Percentiles rank a stretch among this genome's conserved stretches.
Conservation (phyloP, 1,139 yeast genomes). For the Groenewaldozyma auringiensis region DNA sequence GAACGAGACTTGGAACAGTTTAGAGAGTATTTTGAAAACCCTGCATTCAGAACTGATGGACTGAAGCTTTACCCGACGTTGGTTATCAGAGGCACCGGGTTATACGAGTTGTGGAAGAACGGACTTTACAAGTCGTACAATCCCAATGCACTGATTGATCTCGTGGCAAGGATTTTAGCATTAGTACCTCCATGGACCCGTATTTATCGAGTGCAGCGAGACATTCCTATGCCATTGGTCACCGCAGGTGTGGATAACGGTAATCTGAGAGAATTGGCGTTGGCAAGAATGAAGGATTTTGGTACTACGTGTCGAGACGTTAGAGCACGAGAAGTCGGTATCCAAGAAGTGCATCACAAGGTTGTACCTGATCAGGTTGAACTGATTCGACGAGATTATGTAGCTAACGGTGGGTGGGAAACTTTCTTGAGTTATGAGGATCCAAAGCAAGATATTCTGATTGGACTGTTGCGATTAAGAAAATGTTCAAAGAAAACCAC, state of each 20-base stretch:
- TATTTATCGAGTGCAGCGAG: constrained; percentile 96
- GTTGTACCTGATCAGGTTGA: constrained; percentile 98
- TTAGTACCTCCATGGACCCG: constrained; percentile 99
- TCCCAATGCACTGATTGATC: constrained; percentile 87
- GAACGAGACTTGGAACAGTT: constrained; percentile 96
- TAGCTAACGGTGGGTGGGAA: constrained; percentile 99
- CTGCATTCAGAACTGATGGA: constrained; percentile 96
- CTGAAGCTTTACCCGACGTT: constrained; percentile 90
- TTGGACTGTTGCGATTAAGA: constrained; percentile 82
- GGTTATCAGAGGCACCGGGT: constrained; percentile 95
- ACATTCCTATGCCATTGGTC: constrained; percentile 98
- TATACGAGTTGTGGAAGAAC: constrained; percentile 94
- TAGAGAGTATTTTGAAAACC: constrained; percentile 92
- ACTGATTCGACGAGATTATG: constrained; percentile 87
- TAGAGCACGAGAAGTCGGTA: constrained; percentile 98
- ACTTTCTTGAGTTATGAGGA: constrained; percentile 94
- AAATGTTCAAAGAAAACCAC: constrained; percentile 86
- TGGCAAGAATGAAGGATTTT: constrained; percentile 96
- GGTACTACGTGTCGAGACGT: constrained; percentile 96
- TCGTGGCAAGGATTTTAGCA: constrained; percentile 91
- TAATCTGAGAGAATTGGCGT: constrained; percentile 86
- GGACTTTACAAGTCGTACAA: constrained; percentile 92
- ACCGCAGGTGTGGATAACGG: constrained; percentile 99
- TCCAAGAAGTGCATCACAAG: constrained; percentile 95
- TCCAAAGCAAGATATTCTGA: constrained; percentile 90